Conservation (phyloP, 2,329 filamentous ascomycete genomes). For the Coleophoma crateriformis region DNA sequence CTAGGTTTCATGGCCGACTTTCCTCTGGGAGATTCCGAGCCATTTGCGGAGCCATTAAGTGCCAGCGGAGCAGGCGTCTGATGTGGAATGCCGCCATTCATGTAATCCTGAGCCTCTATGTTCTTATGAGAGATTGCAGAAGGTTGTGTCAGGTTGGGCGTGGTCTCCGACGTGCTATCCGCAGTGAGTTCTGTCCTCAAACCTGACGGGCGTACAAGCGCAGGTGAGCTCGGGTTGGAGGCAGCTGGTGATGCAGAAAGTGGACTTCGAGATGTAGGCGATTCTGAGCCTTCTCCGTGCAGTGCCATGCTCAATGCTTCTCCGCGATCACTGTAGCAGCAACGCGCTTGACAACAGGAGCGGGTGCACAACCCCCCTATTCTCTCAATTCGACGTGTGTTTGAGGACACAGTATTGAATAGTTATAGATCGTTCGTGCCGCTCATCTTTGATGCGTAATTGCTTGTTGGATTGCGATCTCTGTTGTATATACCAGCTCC, state of each 20-base stretch:
- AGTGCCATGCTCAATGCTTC: conserved; percentile 16
- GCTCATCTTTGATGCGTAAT: conserved; percentile 6
- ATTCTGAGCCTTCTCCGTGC: conserved; percentile 26
- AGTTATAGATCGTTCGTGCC: conserved; percentile 3
- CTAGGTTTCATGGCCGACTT: conserved; percentile 14
- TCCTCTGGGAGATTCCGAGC: conserved; percentile 5
- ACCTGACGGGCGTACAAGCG: conserved; percentile 18
- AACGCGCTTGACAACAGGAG: not conserved
- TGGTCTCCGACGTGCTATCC: conserved; percentile 7
- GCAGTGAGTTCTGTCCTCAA: conserved; percentile 20
- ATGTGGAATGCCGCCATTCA: conserved; percentile 25
- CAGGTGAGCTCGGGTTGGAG: conserved; percentile 15
- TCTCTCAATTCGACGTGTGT: not conserved
- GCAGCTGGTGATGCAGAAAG: conserved; percentile 18
- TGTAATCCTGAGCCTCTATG: conserved; percentile 23
- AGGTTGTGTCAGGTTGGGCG: conserved; percentile 7
- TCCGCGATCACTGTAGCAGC: not conserved
- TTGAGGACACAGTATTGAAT: conserved; percentile 1
- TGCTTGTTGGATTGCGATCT: not conserved
- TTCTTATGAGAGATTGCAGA: conserved; percentile 7
- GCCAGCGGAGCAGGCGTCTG: conserved; percentile 2
- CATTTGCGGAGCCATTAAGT: conserved; percentile 1
- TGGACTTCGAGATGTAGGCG: conserved; percentile 29
- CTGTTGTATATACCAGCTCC: not conserved
- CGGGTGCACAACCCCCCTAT: not conserved